Evolutionary conservation across 192 early-diverging fungal genomes (phyloP).

Genomic region (Linnemannia zychae): DNA sequence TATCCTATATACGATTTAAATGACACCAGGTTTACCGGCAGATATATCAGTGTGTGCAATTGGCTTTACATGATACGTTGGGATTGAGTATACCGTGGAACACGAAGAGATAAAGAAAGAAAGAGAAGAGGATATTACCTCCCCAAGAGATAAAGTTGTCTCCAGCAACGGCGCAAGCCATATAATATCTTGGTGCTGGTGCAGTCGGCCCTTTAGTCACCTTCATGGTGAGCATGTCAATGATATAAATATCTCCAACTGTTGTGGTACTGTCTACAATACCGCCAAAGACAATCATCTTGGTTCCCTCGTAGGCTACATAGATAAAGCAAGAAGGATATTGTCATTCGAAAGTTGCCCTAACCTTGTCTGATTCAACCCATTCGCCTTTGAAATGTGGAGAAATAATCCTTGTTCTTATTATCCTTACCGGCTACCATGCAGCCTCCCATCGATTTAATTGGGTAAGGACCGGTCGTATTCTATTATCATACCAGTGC

Average conservation of each 20-base stretch:
- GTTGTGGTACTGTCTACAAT: background rate
- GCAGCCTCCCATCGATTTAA: background rate
- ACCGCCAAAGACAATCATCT: slow-evolving; percentile 10
- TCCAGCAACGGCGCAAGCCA: slow-evolving; percentile 1
- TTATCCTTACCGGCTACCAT: background rate
- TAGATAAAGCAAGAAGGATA: background rate
- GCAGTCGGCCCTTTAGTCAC: background rate
- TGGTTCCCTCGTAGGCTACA: background rate
- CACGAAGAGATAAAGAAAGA: no score
- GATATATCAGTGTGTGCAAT: no score
- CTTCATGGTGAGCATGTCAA: background rate
- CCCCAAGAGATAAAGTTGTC: slow-evolving; percentile 6
- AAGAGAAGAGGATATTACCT: background rate
- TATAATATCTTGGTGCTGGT: background rate
- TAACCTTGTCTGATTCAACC: background rate
- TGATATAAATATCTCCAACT: background rate
- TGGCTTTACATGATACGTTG: background rate
- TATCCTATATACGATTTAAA: no score
- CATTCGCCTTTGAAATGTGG: no score
- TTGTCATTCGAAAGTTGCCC: background rate
- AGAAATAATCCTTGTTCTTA: background rate
- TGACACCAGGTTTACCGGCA: no score
- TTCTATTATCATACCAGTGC: background rate
- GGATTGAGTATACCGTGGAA: no score
- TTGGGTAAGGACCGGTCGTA: background rate